These are phyloP conservation scores for Pichia sp. DNA, from an alignment of 1,139 yeast species.

Conservation along the genomic window DNA sequence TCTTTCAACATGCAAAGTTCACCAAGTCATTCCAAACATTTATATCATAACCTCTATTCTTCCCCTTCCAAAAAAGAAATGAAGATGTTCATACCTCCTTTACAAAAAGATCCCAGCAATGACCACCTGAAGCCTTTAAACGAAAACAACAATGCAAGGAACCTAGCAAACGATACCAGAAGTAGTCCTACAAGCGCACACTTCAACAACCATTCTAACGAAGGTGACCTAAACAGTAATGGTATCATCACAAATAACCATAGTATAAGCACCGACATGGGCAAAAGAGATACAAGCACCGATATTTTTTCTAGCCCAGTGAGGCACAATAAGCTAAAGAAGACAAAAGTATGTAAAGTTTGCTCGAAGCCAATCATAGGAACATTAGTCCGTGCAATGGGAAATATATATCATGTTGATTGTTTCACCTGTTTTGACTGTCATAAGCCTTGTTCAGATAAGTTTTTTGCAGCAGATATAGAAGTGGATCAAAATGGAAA, in stretches of 20 bases:
- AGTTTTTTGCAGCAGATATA: slow-evolving; percentile 56
- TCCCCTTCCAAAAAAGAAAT: slow-evolving; percentile 12
- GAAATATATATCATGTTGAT: slow-evolving; percentile 74
- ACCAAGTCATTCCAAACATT: slow-evolving; percentile 11
- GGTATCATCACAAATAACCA: neutral
- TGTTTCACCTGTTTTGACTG: slow-evolving; percentile 88
- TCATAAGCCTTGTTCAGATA: slow-evolving; percentile 66
- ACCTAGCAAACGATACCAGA: neutral
- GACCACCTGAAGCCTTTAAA: neutral
- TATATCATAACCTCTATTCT: slow-evolving; percentile 15
- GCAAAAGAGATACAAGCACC: neutral
- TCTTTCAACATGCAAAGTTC: neutral
- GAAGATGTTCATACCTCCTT: slow-evolving; percentile 1
- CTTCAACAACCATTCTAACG: neutral
- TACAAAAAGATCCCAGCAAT: neutral
- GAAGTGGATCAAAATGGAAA: slow-evolving; percentile 18
- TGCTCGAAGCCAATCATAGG: slow-evolving; percentile 71
- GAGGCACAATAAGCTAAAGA: slow-evolving; percentile 14
- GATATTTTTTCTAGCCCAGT: slow-evolving; percentile 8
- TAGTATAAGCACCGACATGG: neutral
- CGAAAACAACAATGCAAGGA: neutral
- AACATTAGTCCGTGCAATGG: slow-evolving; percentile 81
- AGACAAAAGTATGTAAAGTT: slow-evolving; percentile 43
- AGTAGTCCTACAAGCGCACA: neutral
- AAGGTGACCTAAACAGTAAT: neutral